phyloP scores from a whole-genome alignment of 2,329 filamentous ascomycete species.

The Penicillium vulpinum region DNA sequence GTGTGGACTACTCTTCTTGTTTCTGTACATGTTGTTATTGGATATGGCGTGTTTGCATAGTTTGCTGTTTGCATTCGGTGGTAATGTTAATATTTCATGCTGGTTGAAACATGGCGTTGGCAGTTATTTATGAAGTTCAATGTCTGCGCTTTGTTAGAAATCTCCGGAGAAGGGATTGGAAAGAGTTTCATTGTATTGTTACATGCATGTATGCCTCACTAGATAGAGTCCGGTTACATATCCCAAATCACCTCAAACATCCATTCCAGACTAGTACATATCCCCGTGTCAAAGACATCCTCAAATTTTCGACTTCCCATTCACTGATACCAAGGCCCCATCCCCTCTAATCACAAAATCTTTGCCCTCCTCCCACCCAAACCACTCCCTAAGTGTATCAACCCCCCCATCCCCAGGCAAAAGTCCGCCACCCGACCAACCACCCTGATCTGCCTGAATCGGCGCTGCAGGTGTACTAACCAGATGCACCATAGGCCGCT shows the following conservation, averaged over 20 bases:
- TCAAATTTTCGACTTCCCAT: constrained; percentile 20
- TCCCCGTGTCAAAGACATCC: not conserved
- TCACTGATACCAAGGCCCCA: constrained; percentile 60
- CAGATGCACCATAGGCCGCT: constrained; percentile 53
- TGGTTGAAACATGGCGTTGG: not conserved
- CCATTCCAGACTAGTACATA: not conserved
- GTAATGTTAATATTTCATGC: not conserved
- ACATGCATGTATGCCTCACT: not conserved
- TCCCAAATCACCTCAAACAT: not conserved
- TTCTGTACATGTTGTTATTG: not conserved
- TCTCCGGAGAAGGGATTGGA: not conserved
- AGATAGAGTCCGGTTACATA: not conserved
- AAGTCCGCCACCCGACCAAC: constrained; percentile 64
- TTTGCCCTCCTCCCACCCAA: constrained; percentile 71
- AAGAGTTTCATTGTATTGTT: not conserved
- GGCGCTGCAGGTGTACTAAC: constrained; percentile 67
- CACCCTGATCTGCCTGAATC: constrained; percentile 60
- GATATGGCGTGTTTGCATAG: not conserved
- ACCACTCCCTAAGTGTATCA: constrained; percentile 67
- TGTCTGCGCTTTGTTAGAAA: not conserved
- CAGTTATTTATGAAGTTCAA: not conserved
- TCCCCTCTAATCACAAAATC: constrained; percentile 65
- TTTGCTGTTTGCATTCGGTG: not conserved
- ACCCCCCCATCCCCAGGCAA: constrained; percentile 71
- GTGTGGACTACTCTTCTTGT: not conserved